Base-by-base conservation (phyloP, 225 moss, liverwort and hornwort species). In the Thuidium tamariscinum region DNA sequence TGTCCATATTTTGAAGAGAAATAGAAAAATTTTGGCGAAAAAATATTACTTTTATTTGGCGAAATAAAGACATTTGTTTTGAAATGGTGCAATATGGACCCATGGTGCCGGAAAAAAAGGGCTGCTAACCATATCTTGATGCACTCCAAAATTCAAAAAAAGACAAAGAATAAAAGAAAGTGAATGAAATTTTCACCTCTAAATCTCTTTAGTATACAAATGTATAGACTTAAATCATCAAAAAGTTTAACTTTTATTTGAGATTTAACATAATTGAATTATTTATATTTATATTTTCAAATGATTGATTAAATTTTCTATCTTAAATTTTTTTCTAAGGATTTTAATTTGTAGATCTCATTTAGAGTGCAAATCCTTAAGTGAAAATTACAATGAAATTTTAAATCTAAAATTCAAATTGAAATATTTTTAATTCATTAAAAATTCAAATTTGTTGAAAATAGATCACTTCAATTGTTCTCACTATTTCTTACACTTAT, bases 121-220 rank as follows among this genome's bases (percentile, higher is more conserved):
- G n/a, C n/a, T n/a, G n/a, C n/a, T n/a, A n/a, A n/a, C n/a, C n/a
- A 12, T 41, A 5, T 4, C 4, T 26, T 13, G 2, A 41, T 41
- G 26, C 2, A 23, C 7, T 23, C 23, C 1, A 69, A 69, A 39
- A 2, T 14, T 7, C 7, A 1, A 25, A 25, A 23, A 25, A 26
- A 8, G 2, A 25, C 2, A 41, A 3, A 7, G 23, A 23, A 41
- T 41, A 41, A 0, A 41, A 14, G 5, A 3, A 27, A 16, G 9
- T 10, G 0, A 27, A 16, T 70, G 3, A 70, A 68, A 5, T 26
- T 16, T 0, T 26, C 16, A 27, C 0, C 2, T 27, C 3, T 3
- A 42, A 27, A 10, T 70, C 5, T 27, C 42, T 15, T 5, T 5
- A 5, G 16, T 16, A 44, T 2, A 71, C 71, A 42, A 42, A 27